A percentile compares a stretch with the other conserved stretches of the same genome.
Evolutionary conservation across 164 flowering plant species (phyloP).

Genomic region (Kalanchoe fedtschenkoi): DNA sequence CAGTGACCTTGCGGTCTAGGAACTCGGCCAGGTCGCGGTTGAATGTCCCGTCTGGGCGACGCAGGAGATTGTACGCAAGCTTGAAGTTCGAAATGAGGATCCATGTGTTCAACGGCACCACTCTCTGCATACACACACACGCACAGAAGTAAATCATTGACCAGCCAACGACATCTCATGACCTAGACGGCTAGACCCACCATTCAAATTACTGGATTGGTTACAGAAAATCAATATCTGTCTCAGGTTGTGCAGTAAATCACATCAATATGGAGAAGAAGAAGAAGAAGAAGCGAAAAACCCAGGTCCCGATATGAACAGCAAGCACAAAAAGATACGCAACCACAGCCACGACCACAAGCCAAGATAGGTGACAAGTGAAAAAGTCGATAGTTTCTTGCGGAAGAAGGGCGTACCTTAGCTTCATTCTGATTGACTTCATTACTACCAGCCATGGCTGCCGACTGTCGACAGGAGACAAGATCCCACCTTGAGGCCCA

Average conservation of each 20-base stretch:
- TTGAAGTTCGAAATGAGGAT: conserved; percentile 69
- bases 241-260: too few species aligned
- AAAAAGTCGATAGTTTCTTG: not conserved
- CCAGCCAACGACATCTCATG: not conserved
- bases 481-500: not conserved
- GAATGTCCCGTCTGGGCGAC: conserved; percentile 60
- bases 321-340: not conserved
- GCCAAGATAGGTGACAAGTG: not conserved
- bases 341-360: not conserved
- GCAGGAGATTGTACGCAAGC: conserved; percentile 57
- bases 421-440: conserved; percentile 50
- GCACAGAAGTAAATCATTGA: not conserved
- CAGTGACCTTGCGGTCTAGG: conserved; percentile 54
- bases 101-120: conserved; percentile 66
- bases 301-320: too few species aligned
- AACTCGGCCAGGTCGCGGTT: conserved; percentile 55
- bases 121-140: conserved; percentile 24
- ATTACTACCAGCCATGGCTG: conserved; percentile 50
- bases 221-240: too few species aligned
- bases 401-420: conserved; percentile 31
- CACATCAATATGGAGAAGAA: too few species aligned
- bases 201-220: too few species aligned
- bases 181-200: not conserved
- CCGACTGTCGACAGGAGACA: too few species aligned
- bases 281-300: not conserved